Conservation (phyloP, 2,329 filamentous ascomycete genomes). For the Alternaria angustiovoidea region DNA sequence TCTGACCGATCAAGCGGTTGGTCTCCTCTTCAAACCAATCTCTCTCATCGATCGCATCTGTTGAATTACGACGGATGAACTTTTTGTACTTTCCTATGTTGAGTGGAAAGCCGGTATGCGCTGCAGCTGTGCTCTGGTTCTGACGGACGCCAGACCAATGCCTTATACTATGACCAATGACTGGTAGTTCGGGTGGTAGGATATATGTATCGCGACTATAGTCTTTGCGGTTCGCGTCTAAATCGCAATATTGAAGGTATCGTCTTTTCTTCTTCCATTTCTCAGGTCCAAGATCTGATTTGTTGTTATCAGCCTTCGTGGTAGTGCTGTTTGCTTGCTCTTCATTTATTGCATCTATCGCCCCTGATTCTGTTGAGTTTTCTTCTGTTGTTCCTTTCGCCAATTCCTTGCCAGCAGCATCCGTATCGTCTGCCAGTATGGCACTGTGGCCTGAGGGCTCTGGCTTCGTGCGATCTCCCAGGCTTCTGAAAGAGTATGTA, state of each 20-base stretch:
- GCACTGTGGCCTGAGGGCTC: not conserved
- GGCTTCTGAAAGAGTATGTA: constrained; percentile 18
- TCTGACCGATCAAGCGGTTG: not conserved
- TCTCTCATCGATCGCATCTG: not conserved
- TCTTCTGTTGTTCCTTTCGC: not conserved
- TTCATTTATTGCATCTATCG: not conserved
- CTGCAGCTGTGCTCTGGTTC: constrained; percentile 14
- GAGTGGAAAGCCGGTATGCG: constrained; percentile 22
- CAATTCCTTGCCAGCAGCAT: not conserved
- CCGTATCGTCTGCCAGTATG: not conserved
- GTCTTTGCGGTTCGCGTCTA: not conserved
- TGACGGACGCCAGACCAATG: constrained; percentile 26
- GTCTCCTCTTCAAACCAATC: not conserved
- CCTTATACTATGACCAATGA: constrained; percentile 22
- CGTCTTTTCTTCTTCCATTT: not conserved
- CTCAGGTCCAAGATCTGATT: not conserved
- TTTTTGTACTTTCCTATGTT: constrained; percentile 20
- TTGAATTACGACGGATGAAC: constrained; percentile 1
- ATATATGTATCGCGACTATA: constrained; percentile 10
- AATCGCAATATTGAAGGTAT: not conserved
- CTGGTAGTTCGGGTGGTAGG: constrained; percentile 20
- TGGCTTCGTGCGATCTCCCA: constrained; percentile 13
- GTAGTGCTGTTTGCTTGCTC: not conserved
- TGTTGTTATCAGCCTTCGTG: not conserved
- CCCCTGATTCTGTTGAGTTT: not conserved